These are phyloP conservation scores for Metarhizium humberi DNA, from an alignment of 2,329 filamentous ascomycete genomes.

Conservation along the genomic window DNA sequence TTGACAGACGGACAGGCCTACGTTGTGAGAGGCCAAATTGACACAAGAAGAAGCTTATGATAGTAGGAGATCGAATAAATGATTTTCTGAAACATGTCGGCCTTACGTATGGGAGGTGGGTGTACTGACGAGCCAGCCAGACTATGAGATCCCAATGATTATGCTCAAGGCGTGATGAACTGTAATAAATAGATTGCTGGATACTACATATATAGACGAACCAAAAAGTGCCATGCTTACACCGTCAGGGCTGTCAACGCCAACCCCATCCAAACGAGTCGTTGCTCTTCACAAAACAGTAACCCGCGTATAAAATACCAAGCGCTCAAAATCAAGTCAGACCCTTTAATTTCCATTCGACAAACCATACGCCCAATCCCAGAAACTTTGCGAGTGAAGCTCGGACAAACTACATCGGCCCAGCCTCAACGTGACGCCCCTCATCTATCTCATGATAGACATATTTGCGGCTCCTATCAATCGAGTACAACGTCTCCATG, in stretches of 20 bases:
- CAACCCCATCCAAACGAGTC: background rate
- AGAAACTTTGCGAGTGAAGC: background rate
- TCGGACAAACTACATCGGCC: background rate
- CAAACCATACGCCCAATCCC: background rate
- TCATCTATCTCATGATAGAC: constrained; percentile 19
- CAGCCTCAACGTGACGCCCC: constrained; percentile 11
- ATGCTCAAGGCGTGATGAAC: background rate
- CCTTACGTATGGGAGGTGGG: background rate
- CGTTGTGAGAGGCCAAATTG: constrained; percentile 24
- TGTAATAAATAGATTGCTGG: background rate
- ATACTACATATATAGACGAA: background rate
- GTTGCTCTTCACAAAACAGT: background rate
- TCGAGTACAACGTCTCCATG: constrained; percentile 56
- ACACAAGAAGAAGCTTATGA: constrained; percentile 23
- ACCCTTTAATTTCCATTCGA: too few species aligned
- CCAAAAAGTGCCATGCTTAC: background rate
- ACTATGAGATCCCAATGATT: background rate
- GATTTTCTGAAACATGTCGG: background rate
- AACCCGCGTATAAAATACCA: background rate
- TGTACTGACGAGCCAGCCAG: background rate
- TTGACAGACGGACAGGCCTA: constrained; percentile 16
- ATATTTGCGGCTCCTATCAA: constrained; percentile 9
- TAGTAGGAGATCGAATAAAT: constrained; percentile 26
- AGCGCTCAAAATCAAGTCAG: background rate
- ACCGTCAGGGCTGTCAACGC: background rate